phyloP scores from a whole-genome alignment of 2,329 filamentous ascomycete species.

The Alternaria atra region DNA sequence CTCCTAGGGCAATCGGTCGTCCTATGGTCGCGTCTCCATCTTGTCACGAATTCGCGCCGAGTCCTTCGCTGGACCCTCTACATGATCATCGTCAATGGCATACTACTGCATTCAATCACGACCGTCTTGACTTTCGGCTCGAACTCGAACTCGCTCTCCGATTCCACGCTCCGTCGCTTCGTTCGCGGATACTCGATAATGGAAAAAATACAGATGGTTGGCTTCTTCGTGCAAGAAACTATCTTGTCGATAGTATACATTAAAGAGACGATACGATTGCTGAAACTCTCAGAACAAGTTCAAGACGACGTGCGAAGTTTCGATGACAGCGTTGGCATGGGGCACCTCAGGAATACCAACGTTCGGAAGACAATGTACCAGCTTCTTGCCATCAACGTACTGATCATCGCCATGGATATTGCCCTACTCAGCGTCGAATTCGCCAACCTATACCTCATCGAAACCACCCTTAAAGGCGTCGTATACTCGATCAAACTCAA shows the following conservation, averaged over 20 bases:
- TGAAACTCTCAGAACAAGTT: constrained; percentile 42
- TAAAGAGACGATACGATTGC: constrained; percentile 61
- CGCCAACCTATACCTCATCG: constrained; percentile 46
- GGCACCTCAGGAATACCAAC: constrained; percentile 30
- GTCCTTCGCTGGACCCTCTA: constrained; percentile 61
- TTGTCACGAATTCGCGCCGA: constrained; percentile 63
- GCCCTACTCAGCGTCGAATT: constrained; percentile 42
- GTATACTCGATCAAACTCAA: constrained; percentile 61
- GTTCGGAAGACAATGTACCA: constrained; percentile 47
- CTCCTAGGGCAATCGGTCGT: constrained; percentile 64
- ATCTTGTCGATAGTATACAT: constrained; percentile 59
- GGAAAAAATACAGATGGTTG: constrained; percentile 57
- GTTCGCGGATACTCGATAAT: constrained; percentile 52
- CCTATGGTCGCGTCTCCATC: constrained; percentile 69
- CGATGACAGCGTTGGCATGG: constrained; percentile 34
- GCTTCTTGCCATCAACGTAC: constrained; percentile 45
- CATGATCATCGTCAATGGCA: constrained; percentile 66
- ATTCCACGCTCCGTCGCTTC: constrained; percentile 35
- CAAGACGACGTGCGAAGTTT: constrained; percentile 42
- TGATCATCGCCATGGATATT: constrained; percentile 47
- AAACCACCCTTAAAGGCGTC: constrained; percentile 53
- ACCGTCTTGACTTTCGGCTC: constrained; percentile 65
- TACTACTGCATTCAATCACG: constrained; percentile 64
- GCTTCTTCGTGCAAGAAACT: constrained; percentile 55
- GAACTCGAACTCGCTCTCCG: constrained; percentile 49